Evolutionary conservation across 805 yeast species (phyloP).

Genomic region (Maudiozyma saulgeensis): DNA sequence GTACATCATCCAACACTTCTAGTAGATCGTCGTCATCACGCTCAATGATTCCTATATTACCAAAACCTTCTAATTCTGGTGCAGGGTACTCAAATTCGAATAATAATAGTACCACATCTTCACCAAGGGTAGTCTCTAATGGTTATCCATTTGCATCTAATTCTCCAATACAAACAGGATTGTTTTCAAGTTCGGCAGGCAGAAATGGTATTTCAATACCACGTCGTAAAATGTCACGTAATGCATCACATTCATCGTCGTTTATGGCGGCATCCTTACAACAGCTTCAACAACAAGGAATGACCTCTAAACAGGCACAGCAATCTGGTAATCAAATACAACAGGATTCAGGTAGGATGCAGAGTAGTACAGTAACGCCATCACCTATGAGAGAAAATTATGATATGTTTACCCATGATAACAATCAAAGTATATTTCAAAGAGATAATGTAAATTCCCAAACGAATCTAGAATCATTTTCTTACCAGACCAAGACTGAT

Average conservation of each 20-base stretch:
- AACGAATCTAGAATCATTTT: not conserved
- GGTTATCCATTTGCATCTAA: constrained; percentile 5
- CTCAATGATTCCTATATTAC: constrained; percentile 28
- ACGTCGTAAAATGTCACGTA: constrained; percentile 24
- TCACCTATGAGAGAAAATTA: not conserved
- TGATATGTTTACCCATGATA: not conserved
- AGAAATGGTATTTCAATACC: constrained; percentile 23
- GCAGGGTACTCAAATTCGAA: not conserved
- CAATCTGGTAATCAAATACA: not conserved
- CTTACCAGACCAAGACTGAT: not conserved
- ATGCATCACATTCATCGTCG: constrained; percentile 24
- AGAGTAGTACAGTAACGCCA: not conserved
- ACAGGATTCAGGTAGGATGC: not conserved
- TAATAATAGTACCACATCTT: constrained; percentile 23
- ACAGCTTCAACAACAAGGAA: constrained; percentile 14
- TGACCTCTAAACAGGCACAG: not conserved
- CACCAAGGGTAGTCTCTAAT: constrained; percentile 16
- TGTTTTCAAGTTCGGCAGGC: constrained; percentile 17
- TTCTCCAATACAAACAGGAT: constrained; percentile 16
- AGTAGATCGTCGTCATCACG: constrained; percentile 25
- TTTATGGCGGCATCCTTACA: constrained; percentile 24
- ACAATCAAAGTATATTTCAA: not conserved
- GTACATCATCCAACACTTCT: constrained; percentile 25
- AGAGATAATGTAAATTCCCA: not conserved
- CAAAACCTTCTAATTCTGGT: constrained; percentile 19